A percentile compares a stretch with the other conserved stretches of the same genome.
phyloP scores from a whole-genome alignment of 805 yeast genomes.

The Kluyveromyces wickerhamii region DNA sequence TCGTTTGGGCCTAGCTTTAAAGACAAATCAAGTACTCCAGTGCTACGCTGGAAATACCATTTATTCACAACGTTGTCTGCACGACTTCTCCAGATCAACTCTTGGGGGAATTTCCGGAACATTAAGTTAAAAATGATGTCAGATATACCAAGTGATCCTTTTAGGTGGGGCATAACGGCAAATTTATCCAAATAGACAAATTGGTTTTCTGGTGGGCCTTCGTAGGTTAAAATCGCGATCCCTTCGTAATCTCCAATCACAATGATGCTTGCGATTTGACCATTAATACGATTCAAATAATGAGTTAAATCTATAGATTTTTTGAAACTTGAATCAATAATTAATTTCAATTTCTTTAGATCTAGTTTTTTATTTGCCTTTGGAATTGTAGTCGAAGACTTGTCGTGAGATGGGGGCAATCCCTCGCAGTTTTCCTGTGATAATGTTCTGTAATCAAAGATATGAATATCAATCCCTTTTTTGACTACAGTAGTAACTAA shows the following conservation, averaged over 20 bases:
- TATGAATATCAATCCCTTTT: conserved; percentile 48
- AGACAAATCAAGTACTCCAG: conserved; percentile 51
- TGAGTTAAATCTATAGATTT: conserved; percentile 55
- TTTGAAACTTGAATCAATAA: conserved; percentile 77
- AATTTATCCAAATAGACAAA: conserved; percentile 88
- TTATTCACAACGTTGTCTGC: conserved; percentile 84
- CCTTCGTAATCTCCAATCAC: conserved; percentile 95
- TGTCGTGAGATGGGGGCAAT: conserved; percentile 13
- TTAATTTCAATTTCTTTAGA: conserved; percentile 43
- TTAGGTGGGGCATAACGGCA: conserved; percentile 76
- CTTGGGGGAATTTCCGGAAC: conserved; percentile 56
- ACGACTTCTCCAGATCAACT: conserved; percentile 86
- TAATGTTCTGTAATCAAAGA: conserved; percentile 18
- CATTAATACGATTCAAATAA: conserved; percentile 59
- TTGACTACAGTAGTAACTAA: conserved; percentile 65
- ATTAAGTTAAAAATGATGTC: conserved; percentile 85
- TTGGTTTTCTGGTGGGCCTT: conserved; percentile 32
- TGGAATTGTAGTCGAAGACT: not conserved
- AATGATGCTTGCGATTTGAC: conserved; percentile 64
- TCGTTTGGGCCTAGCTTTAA: conserved; percentile 30
- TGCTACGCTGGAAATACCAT: conserved; percentile 93
- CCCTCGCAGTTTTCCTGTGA: conserved; percentile 20
- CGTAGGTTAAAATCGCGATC: conserved; percentile 88
- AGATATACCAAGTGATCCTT: conserved; percentile 90
- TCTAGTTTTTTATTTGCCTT: conserved; percentile 38